Evolutionary conservation across 192 early-diverging fungal species (phyloP), one percentile per base, ranked within the genome.

Genomic region (Entrophospora sp.): DNA sequence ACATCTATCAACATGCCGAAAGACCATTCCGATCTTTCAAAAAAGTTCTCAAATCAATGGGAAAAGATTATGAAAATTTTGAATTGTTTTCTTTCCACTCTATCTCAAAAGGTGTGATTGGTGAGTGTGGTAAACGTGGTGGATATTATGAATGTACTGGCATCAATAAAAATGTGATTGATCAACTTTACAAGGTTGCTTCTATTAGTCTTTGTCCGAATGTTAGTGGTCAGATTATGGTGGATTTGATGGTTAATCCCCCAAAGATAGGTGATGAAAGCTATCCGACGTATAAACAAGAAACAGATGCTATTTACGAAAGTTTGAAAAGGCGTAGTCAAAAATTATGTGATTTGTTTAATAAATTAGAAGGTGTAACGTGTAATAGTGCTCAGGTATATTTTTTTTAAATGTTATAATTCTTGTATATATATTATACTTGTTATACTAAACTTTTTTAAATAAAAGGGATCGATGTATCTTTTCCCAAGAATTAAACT

Each of bases 31-130:
- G 91, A 72, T 94, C 91, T 35, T 96, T 99, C 83, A 95, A 96
- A 71, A 96, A 99, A 79, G 85, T 96, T 5, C 79, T 96, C 25
- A 81, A 79, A 63, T 80, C 87, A 43, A 88, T 93, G 83, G 86
- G 83, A 7, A 76, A 83, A 3, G 62, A 70, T 2, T 90, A 90
- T 64, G 76, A 81, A 10, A 73, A 84, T 51, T 73, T 91, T 18
- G 95, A 99, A 79, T 78, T 99, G 58, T 84, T 99, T 63, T 95
- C 92, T 28, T 96, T 96, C 83, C 94, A 99, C 83, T 89, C 86
- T 34, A 87, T 94, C 49, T 96, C 94, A 52, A 99, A 99, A 78
- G 96, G 96, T 64, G 91, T 96, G 92, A 72, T 99, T 51, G 96
- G 96, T 67, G 96, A 99, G 76, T 99, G 96, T 72, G 96, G 96